Conservation (phyloP, 2,329 filamentous ascomycete genomes). For the Nigrospora oryzae region DNA sequence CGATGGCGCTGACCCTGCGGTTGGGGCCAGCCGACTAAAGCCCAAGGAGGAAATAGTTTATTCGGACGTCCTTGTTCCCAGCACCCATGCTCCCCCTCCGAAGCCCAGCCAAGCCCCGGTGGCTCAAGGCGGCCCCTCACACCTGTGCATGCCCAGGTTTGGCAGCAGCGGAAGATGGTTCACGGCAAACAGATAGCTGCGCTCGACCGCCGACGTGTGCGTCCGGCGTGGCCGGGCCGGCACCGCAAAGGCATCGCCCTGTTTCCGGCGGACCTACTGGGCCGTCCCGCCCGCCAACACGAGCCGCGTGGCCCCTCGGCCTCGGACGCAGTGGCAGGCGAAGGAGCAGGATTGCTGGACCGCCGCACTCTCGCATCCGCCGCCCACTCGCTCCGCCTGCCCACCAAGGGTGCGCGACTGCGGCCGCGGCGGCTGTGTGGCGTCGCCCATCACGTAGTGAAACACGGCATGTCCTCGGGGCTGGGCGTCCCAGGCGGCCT, state of each 20-base stretch:
- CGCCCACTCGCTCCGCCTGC: slow-evolving; percentile 1
- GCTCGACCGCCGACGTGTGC: neutral
- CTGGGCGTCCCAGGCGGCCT: neutral
- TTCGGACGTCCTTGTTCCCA: too few relatives aligned
- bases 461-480: neutral
- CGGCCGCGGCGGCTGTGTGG: neutral
- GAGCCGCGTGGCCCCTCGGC: neutral
- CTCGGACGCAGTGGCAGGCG: slow-evolving; percentile 1
- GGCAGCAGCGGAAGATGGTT: slow-evolving; percentile 1
- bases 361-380: neutral
- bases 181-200: slow-evolving; percentile 1
- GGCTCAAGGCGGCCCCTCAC: neutral
- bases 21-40: too few relatives aligned
- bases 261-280: neutral
- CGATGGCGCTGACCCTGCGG: too few relatives aligned
- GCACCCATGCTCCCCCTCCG: too few relatives aligned
- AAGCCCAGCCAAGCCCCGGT: too few relatives aligned
- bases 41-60: too few relatives aligned
- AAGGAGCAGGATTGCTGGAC: slow-evolving; percentile 1
- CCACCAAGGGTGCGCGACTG: slow-evolving; percentile 1
- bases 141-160: slow-evolving; percentile 1
- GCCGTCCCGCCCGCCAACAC: neutral
- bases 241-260: slow-evolving; percentile 3
- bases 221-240: slow-evolving; percentile 2
- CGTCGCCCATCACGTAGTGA: neutral